Conservation (phyloP, 31 red algal species). For the Odonthalia washingtoniensis region DNA sequence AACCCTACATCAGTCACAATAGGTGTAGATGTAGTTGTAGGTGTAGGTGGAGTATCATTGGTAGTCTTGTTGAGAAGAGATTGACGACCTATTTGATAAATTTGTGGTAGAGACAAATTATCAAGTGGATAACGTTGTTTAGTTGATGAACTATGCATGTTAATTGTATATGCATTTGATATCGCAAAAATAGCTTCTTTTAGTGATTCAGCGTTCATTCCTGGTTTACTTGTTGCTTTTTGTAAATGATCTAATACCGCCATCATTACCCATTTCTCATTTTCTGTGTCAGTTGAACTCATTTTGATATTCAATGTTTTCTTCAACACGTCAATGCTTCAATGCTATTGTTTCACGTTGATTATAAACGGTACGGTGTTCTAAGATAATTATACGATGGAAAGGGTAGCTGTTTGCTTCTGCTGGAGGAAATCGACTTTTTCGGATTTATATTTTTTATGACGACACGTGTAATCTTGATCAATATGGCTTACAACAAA, state of each 20-base stretch:
- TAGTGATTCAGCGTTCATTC: constrained; percentile 18
- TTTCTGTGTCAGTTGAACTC: too few species aligned
- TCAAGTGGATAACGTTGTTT: constrained; percentile 45
- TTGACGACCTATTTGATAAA: constrained; percentile 40
- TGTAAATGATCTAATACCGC: constrained; percentile 63
- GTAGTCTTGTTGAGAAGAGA: neutral
- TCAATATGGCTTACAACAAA: too few species aligned
- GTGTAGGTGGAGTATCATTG: neutral
- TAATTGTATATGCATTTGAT: constrained; percentile 57
- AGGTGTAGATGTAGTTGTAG: neutral
- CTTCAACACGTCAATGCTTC: too few species aligned
- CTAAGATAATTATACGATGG: too few species aligned
- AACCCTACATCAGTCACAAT: constrained; percentile 36
- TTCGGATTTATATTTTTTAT: too few species aligned
- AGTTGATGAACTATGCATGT: constrained; percentile 52
- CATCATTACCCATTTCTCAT: too few species aligned
- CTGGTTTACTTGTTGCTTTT: neutral
- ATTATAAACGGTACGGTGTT: too few species aligned
- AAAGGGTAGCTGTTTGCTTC: too few species aligned
- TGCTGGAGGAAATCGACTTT: too few species aligned
- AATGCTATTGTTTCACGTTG: too few species aligned
- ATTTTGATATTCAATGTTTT: too few species aligned
- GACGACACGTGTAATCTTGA: too few species aligned
- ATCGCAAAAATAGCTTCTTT: constrained; percentile 63
- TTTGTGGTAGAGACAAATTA: constrained; percentile 36